These are phyloP conservation scores for Nakaseomyces glabratus DNA, from an alignment of 1,139 yeast genomes.

Conservation along the genomic window DNA sequence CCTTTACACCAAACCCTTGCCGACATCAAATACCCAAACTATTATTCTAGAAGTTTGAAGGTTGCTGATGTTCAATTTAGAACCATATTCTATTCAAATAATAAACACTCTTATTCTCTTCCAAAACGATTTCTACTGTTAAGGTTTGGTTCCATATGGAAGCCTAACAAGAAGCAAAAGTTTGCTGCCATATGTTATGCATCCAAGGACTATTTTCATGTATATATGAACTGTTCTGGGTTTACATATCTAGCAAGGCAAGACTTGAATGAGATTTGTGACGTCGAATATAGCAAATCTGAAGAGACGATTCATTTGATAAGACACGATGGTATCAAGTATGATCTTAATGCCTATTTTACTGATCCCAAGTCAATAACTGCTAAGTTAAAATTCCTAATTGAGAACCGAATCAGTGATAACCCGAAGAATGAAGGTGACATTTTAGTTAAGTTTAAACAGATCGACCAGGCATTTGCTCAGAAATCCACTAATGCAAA, in stretches of 20 bases:
- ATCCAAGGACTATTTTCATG: slow-evolving; percentile 52
- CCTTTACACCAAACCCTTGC: slow-evolving; percentile 5
- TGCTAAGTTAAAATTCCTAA: slow-evolving; percentile 43
- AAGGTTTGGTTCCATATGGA: slow-evolving; percentile 58
- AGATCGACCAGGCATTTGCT: slow-evolving; percentile 20
- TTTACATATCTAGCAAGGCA: slow-evolving; percentile 55
- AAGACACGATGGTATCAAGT: slow-evolving; percentile 7
- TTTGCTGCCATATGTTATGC: slow-evolving; percentile 62
- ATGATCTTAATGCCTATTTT: slow-evolving; percentile 43
- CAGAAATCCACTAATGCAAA: slow-evolving; percentile 6
- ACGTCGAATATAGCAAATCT: slow-evolving; percentile 44
- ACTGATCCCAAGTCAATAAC: slow-evolving; percentile 54
- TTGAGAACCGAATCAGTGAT: slow-evolving; percentile 43
- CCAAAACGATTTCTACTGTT: slow-evolving; percentile 57
- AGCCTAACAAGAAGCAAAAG: slow-evolving; percentile 61
- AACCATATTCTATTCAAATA: slow-evolving; percentile 48
- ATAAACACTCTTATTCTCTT: slow-evolving; percentile 11
- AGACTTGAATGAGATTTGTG: slow-evolving; percentile 42
- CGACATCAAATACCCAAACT: slow-evolving; percentile 42
- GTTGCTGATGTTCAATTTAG: slow-evolving; percentile 70
- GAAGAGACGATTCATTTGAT: slow-evolving; percentile 5
- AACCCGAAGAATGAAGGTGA: slow-evolving; percentile 33
- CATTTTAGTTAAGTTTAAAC: slow-evolving; percentile 20
- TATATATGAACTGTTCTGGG: slow-evolving; percentile 69
- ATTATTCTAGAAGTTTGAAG: slow-evolving; percentile 53